Evolutionary conservation across 2,329 filamentous ascomycete genomes (phyloP).

Genomic region (Fusarium tupiense): DNA sequence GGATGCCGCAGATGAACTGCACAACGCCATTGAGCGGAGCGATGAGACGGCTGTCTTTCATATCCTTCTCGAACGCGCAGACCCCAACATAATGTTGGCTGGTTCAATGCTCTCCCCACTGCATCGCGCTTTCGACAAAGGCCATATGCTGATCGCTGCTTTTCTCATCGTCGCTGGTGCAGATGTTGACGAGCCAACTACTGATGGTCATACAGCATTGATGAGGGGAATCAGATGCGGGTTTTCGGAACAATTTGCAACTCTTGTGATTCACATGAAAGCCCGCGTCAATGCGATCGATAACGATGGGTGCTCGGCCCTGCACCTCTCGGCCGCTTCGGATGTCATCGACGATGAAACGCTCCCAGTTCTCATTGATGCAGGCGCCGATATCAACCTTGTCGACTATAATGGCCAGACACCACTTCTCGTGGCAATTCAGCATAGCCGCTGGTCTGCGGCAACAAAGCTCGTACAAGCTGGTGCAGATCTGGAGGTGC

Average conservation of each 20-base stretch:
- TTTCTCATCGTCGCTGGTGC: constrained; percentile 43
- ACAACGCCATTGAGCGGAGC: constrained; percentile 38
- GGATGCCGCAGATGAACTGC: constrained; percentile 37
- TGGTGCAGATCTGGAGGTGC: constrained; percentile 41
- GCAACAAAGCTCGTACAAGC: constrained; percentile 41
- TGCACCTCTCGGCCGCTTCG: constrained; percentile 43
- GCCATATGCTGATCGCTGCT: constrained; percentile 41
- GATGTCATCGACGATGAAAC: constrained; percentile 44
- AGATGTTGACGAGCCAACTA: constrained; percentile 42
- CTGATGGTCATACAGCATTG: constrained; percentile 40
- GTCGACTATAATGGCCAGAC: constrained; percentile 41
- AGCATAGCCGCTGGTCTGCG: constrained; percentile 36
- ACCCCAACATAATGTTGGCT: constrained; percentile 40
- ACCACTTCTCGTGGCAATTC: constrained; percentile 40
- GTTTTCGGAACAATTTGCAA: constrained; percentile 44
- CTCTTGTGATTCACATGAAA: constrained; percentile 37
- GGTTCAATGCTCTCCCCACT: constrained; percentile 43
- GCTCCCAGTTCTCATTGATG: constrained; percentile 35
- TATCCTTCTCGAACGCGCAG: constrained; percentile 37
- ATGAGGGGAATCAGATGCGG: constrained; percentile 44
- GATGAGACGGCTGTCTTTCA: constrained; percentile 42
- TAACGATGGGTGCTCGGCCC: constrained; percentile 39
- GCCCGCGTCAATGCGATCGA: constrained; percentile 40
- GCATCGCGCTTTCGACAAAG: constrained; percentile 42
- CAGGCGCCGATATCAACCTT: constrained; percentile 39